Conservation (phyloP, 164 flowering plant species). For the Tinospora cordifolia region DNA sequence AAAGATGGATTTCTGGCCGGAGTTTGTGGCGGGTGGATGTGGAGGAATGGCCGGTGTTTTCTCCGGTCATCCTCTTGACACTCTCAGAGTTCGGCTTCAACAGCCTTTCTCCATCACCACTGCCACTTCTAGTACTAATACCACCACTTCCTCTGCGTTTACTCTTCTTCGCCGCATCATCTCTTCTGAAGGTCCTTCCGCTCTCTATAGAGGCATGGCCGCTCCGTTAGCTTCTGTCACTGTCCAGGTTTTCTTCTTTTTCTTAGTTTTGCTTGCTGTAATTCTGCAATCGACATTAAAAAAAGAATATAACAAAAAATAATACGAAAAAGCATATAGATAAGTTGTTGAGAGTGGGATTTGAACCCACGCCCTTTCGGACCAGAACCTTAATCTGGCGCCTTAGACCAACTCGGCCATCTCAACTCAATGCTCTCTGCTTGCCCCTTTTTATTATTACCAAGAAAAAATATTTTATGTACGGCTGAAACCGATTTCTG, state of each 20-base stretch:
- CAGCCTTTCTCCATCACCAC: constrained; percentile 25
- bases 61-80: constrained; percentile 81
- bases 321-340: background rate
- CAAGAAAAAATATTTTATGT: too few species aligned
- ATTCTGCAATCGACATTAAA: too few species aligned
- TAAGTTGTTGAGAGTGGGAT: background rate
- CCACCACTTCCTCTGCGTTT: constrained; percentile 36
- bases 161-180: constrained; percentile 40
- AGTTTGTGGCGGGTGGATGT: constrained; percentile 74
- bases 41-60: constrained; percentile 77
- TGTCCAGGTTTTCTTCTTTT: constrained; percentile 49
- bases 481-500: too few species aligned
- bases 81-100: constrained; percentile 52
- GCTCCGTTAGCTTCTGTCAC: constrained; percentile 84
- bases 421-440: constrained; percentile 42
- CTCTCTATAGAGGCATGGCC: constrained; percentile 80
- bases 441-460: too few species aligned
- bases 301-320: too few species aligned
- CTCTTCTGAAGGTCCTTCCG: constrained; percentile 51
- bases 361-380: constrained; percentile 1
- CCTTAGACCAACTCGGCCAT: constrained; percentile 99
- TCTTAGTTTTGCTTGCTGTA: too few species aligned
- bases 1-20: constrained; percentile 87
- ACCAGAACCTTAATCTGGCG: constrained; percentile 91
- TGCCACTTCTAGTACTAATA: constrained; percentile 20